These are phyloP conservation scores for Euphorbia corollata DNA, from an alignment of 441 rosid species.

Conservation along the genomic window DNA sequence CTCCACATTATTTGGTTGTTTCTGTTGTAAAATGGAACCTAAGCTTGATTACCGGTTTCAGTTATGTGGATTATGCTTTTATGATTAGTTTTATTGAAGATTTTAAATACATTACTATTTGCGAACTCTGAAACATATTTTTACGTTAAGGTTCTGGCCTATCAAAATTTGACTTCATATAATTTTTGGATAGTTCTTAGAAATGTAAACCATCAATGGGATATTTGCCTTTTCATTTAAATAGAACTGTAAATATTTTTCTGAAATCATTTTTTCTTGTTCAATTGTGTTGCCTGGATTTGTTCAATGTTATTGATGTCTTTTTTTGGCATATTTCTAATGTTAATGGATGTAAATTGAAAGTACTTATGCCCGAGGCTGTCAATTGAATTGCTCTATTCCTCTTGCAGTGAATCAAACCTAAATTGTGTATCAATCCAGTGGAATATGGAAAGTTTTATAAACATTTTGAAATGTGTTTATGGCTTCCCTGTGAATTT, in stretches of 20 bases:
- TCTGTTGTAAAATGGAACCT: too few relatives aligned
- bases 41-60: neutral
- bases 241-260: too few relatives aligned
- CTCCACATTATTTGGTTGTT: neutral
- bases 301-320: neutral
- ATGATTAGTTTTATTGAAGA: neutral
- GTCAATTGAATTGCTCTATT: constrained; percentile 7
- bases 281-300: neutral
- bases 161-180: neutral
- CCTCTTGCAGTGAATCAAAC: constrained; percentile 51
- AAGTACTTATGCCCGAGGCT: constrained; percentile 1
- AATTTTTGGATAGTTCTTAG: neutral
- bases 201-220: too few relatives aligned
- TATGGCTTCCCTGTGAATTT: constrained; percentile 40
- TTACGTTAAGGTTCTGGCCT: neutral
- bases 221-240: too few relatives aligned
- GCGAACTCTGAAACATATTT: neutral
- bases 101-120: neutral
- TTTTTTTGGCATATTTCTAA: too few relatives aligned
- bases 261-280: too few relatives aligned
- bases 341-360: neutral
- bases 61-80: neutral
- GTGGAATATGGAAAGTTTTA: constrained; percentile 52
- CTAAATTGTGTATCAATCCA: constrained; percentile 36
- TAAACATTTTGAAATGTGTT: constrained; percentile 43